Evolutionary conservation across 345 rosid species (phyloP), one percentile per base, ranked within the genome.

Genomic region (Gossypium thurberi): DNA sequence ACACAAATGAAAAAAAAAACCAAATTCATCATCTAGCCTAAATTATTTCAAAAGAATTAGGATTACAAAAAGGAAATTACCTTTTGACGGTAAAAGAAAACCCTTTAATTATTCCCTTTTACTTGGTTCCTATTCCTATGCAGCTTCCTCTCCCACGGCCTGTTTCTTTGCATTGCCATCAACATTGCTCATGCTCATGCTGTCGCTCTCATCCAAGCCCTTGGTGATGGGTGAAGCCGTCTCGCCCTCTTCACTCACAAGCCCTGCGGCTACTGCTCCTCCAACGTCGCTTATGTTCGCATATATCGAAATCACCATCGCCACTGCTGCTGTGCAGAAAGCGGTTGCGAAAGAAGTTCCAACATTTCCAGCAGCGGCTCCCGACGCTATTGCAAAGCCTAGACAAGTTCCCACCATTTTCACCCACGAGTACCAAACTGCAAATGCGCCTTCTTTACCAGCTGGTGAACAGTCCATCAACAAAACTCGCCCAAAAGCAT

Each of bases 391-490:
- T 6, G 86, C 81, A 23, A 85, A 89, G 6, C 91, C 93, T 2
- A 79, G 71, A 64, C 90, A 84, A 13, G 86, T 70, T 3, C 93
- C 93, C 10, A 77, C 26, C 18, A 72, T 75, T 65, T 75, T 83
- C 12, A 72, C 71, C 89, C 88, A 85, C 0, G 88, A 79, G n/a
- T 71, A 77, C 91, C 89, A 87, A 6, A 76, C 57, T 0, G 88
- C 79, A 65, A 89, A 89, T 7, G 78, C 85, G 0, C 89, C 91
- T 79, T 89, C 88, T 72, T 78, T 82, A 3, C 86, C 91, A 3
- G 66, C 51, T 0, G 93, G 89, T 0, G 87, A 75, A 61, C 85
- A 84, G 75, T 89, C 91, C 44, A 84, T 28, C 65, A 84, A 3
- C 73, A 89, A 44, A 12, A 87, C 80, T 70, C 86, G 73, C 10